These are phyloP conservation scores for Curvularia spicifera DNA, from an alignment of 2,329 filamentous ascomycete genomes.

Conservation along the genomic window DNA sequence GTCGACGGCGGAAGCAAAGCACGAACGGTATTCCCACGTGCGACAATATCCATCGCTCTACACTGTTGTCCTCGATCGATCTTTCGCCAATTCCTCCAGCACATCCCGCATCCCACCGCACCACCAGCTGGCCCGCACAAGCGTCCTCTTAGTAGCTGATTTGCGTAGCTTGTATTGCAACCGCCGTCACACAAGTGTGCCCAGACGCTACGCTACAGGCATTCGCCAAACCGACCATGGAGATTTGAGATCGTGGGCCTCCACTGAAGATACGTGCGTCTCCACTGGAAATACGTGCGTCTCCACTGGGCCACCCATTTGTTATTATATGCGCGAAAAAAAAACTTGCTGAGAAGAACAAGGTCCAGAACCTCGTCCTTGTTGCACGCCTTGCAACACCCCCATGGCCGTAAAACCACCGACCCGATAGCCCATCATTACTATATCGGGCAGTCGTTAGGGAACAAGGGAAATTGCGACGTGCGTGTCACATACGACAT, in stretches of 20 bases:
- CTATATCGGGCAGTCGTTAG: not conserved
- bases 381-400: not conserved
- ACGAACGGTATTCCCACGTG: not conserved
- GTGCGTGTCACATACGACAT: not conserved
- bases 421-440: not conserved
- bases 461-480: not conserved
- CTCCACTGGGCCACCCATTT: not conserved
- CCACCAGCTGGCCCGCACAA: not conserved
- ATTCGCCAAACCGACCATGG: not conserved
- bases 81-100: not conserved
- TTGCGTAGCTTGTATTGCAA: not conserved
- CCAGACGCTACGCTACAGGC: not conserved
- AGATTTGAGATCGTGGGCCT: not conserved
- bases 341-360: not conserved
- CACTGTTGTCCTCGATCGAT: not conserved
- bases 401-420: slow-evolving; percentile 1
- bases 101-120: not conserved
- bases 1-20: not conserved
- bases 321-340: not conserved
- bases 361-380: not conserved
- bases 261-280: not conserved
- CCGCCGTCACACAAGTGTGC: not conserved
- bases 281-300: not conserved
- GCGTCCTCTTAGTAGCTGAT: not conserved
- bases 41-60: not conserved